Base-by-base conservation (phyloP, 345 rosid genomes). In the Ceriops zippeliana region DNA sequence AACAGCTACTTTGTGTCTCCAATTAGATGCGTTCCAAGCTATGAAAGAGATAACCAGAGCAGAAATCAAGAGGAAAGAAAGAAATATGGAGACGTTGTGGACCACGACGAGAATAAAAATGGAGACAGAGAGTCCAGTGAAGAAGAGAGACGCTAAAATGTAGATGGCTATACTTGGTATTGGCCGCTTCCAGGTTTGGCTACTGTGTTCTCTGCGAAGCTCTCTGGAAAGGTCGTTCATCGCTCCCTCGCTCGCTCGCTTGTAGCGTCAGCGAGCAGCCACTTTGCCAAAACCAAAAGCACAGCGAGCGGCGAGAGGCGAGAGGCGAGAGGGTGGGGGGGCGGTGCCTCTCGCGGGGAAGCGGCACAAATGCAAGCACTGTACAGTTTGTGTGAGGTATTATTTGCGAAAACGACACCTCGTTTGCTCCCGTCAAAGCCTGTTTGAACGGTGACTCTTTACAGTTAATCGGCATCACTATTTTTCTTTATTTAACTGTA, bases 221-320 rank as follows among this genome's bases (percentile, higher is more conserved):
- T 53, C 83, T 62, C 60, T 73, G 38, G 84, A 82, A 62, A 82
- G 84, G 78, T 85, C 78, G 82, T 83, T 85, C 89, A 85, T 85
- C 66, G 72, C 84, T 83, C 19, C 54, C 67, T 53, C 34, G 34
- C 26, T 17, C 21, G 17, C 59, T 4, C 67, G 34, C 61, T 22
- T 42, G 56, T n/a, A 21, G 53, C 62, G 16, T 54, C 13, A 7
- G 27, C 1, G 58, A 21, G 58, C 24, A 4, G 46, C 2, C 51
- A 65, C 69, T 66, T 34, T 51, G 52, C 42, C 10, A 30, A 65
- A 26, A 11, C 53, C 20, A 16, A 47, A 53, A 53, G 9, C 20
- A 15, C 11, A 27, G 32, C 17, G 32, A 4, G 26, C 26, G 26
- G 26, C 26, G 26, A 24, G 26, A 24, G 26, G 26, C 26, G 26